These are phyloP conservation scores for Russula ochroleuca DNA, from an alignment of 768 basidiomycete genomes.

Conservation along the genomic window DNA sequence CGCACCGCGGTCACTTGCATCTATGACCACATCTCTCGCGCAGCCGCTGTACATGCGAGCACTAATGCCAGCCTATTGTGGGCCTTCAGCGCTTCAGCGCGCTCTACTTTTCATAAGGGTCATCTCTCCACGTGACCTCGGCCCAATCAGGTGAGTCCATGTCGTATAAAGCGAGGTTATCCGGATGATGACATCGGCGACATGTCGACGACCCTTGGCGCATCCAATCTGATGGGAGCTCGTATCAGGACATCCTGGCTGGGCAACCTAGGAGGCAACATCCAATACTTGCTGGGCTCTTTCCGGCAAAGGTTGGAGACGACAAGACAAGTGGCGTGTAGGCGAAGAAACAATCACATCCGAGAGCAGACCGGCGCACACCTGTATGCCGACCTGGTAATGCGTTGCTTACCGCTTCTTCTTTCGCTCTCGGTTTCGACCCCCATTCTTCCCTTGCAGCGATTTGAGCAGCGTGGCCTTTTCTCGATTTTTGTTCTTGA, in stretches of 20 bases:
- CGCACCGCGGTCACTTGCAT: neutral
- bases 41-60: too few relatives aligned
- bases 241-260: neutral
- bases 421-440: conserved; percentile 17
- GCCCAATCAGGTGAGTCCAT: too few relatives aligned
- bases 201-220: neutral
- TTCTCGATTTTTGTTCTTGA: conserved; percentile 79
- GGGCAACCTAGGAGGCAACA: neutral
- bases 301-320: neutral
- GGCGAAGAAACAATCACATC: neutral
- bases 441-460: conserved; percentile 31
- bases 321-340: neutral
- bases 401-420: conserved; percentile 14
- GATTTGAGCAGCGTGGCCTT: conserved; percentile 60
- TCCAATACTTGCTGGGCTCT: neutral
- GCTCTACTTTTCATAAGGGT: too few relatives aligned
- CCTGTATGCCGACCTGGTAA: neutral
- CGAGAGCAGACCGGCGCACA: neutral
- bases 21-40: too few relatives aligned
- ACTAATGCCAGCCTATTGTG: too few relatives aligned
- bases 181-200: too few relatives aligned
- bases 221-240: neutral
- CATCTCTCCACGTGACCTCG: neutral
- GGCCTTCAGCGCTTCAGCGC: too few relatives aligned
- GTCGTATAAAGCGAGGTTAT: neutral